These are phyloP conservation scores for Solanum dulcamara DNA, from an alignment of 257 asterid species.

Conservation along the genomic window DNA sequence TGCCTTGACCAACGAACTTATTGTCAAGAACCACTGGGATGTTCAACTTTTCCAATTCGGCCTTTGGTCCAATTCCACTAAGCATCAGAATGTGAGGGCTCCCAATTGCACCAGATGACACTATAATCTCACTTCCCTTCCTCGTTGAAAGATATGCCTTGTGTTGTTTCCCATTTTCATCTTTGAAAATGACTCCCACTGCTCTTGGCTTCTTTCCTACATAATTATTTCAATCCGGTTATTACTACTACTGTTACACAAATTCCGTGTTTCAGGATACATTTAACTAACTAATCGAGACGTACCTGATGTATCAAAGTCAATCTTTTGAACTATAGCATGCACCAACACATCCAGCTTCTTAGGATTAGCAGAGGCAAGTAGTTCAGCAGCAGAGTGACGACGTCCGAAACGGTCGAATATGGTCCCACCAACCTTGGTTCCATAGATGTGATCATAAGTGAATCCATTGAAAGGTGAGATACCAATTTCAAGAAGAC, in stretches of 20 bases:
- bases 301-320: slow-evolving; percentile 52
- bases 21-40: slow-evolving; percentile 66
- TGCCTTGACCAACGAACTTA: slow-evolving; percentile 57
- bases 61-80: slow-evolving; percentile 85
- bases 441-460: slow-evolving; percentile 79
- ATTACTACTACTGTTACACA: neutral
- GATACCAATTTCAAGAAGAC: slow-evolving; percentile 74
- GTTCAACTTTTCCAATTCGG: slow-evolving; percentile 46
- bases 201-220: slow-evolving; percentile 66
- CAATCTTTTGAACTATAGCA: slow-evolving; percentile 68
- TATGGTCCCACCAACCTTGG: slow-evolving; percentile 93
- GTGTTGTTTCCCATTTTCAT: slow-evolving; percentile 62
- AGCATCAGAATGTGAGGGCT: slow-evolving; percentile 88
- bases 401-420: slow-evolving; percentile 84
- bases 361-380: slow-evolving; percentile 53
- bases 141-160: slow-evolving; percentile 57
- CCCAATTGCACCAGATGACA: slow-evolving; percentile 89
- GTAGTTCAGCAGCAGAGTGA: slow-evolving; percentile 87
- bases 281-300: neutral
- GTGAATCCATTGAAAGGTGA: slow-evolving; percentile 95
- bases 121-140: slow-evolving; percentile 55
- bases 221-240: neutral
- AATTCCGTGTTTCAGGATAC: neutral
- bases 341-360: slow-evolving; percentile 60
- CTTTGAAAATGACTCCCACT: slow-evolving; percentile 70